Evolutionary conservation across 108 stramenopile species (phyloP).

Genomic region (Aurantiochytrium sp.): DNA sequence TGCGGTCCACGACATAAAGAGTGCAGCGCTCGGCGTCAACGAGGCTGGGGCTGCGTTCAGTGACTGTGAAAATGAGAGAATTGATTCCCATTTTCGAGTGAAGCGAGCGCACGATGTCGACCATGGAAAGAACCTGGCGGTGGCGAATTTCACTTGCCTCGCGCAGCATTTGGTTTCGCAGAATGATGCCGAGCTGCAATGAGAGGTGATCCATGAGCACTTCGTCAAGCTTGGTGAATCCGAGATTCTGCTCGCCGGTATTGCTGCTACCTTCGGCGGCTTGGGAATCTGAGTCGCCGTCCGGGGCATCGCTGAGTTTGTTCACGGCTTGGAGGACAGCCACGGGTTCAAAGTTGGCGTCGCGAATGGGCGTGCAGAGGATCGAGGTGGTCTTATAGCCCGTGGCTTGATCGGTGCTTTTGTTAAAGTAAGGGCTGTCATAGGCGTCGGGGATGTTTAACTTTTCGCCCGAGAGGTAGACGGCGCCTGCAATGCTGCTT

Average conservation of each 20-base stretch:
- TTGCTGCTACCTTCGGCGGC: not conserved
- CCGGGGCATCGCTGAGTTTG: not conserved
- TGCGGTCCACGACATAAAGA: constrained; percentile 30
- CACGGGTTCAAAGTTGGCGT: constrained; percentile 3
- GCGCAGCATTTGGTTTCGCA: not conserved
- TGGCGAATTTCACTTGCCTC: not conserved
- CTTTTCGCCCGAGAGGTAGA: constrained; percentile 23
- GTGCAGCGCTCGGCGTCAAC: constrained; percentile 41
- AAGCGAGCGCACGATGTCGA: constrained; percentile 36
- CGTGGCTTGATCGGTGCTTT: constrained; percentile 26
- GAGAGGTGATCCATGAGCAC: constrained; percentile 22
- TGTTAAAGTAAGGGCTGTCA: constrained; percentile 28
- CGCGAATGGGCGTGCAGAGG: constrained; percentile 37
- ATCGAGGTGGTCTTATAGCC: constrained; percentile 52
- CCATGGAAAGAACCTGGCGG: not conserved
- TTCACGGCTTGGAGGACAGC: constrained; percentile 42
- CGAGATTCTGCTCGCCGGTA: not conserved
- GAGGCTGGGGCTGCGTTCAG: constrained; percentile 28
- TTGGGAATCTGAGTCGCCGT: not conserved
- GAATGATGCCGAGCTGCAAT: constrained; percentile 23
- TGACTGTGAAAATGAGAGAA: constrained; percentile 37
- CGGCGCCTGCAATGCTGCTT: constrained; percentile 35
- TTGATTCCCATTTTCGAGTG: constrained; percentile 39
- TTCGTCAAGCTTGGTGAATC: constrained; percentile 22
- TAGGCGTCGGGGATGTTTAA: constrained; percentile 42